Conservation (phyloP, 208 protist species). For the Acanthamoeba lenticulata region DNA sequence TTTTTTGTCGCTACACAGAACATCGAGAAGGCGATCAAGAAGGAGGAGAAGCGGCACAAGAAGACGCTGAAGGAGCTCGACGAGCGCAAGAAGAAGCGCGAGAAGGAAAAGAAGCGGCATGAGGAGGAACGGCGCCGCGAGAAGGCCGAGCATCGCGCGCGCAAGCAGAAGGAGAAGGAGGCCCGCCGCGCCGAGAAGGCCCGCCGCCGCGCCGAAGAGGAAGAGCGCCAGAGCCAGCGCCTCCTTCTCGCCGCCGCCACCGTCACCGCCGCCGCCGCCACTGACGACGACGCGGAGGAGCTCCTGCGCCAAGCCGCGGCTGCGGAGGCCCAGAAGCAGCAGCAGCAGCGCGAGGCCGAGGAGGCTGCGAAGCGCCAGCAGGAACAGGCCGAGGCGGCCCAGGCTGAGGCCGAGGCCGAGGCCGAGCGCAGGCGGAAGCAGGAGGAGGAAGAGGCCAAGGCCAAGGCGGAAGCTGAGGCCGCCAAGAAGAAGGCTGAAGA, state of each 20-base stretch:
- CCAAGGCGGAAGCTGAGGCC: not conserved
- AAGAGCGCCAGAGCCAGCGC: too few relatives aligned
- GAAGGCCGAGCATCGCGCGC: not conserved
- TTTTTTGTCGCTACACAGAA: not conserved
- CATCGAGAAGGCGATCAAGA: constrained; percentile 12
- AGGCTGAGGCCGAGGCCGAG: not conserved
- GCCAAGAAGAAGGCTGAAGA: not conserved
- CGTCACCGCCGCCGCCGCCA: not conserved
- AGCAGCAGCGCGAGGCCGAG: not conserved
- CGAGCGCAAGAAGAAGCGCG: constrained; percentile 4
- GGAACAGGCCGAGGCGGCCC: not conserved
- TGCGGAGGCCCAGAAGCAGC: not conserved
- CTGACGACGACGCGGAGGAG: not conserved
- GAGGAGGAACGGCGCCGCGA: not conserved
- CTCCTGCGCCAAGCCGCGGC: not conserved
- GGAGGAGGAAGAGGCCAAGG: not conserved
- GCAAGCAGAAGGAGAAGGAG: not conserved
- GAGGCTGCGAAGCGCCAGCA: not conserved
- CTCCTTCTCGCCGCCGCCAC: too few relatives aligned
- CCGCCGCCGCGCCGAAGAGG: not conserved
- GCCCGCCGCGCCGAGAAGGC: not conserved
- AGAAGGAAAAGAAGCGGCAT: not conserved
- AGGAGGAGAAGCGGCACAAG: constrained; percentile 17
- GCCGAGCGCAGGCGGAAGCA: not conserved
- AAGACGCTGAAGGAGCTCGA: not conserved